Base-by-base conservation (phyloP, 2,329 filamentous ascomycete species). In the Aspergillus uvarum region DNA sequence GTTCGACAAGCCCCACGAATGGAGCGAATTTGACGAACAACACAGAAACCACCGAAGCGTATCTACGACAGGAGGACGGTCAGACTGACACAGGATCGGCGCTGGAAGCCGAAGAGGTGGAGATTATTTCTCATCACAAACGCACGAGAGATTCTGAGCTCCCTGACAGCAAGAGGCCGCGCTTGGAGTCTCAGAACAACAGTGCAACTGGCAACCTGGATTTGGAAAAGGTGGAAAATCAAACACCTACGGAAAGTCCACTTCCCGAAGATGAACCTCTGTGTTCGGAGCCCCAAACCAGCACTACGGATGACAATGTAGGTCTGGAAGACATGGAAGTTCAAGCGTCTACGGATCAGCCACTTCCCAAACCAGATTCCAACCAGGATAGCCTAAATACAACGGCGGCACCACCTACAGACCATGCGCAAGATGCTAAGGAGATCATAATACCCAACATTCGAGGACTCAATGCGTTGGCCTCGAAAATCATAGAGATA, bases 401-500 rank as follows among this genome's bases (percentile, higher is more conserved):
- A 21, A n/a, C 26, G 16, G 52, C 35, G 4, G 5, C 19, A 24
- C 5, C 53, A 57, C 19, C 59, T 61, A 7, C 50, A 16, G 31
- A 60, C 56, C 32, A 29, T 21, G 5, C 58, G 19, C 42, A 51
- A 44, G 51, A 55, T 49, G 26, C 31, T 7, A 57, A 65, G 6
- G 67, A 70, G 38, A 67, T 75, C 6, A 67, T 73, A 29, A 53
- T 78, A 12, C 51, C 60, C 3, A 60, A 72, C n/a, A 67, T 78
- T 14, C 58, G 62, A 0, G 65, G 67, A 0, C 77, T 75, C 7
- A 60, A 26, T 4, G 61, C 62, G 12, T 68, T 80, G 14, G 65
- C 66, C 7, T 59, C 56, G 1, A 74, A 72, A 35, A 79, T 80
- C 10, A 53, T 79, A 19, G 68, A 75, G 61, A 67, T 76, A 12